Conservation (phyloP, 2,329 filamentous ascomycete species). For the Truncatella angustata region DNA sequence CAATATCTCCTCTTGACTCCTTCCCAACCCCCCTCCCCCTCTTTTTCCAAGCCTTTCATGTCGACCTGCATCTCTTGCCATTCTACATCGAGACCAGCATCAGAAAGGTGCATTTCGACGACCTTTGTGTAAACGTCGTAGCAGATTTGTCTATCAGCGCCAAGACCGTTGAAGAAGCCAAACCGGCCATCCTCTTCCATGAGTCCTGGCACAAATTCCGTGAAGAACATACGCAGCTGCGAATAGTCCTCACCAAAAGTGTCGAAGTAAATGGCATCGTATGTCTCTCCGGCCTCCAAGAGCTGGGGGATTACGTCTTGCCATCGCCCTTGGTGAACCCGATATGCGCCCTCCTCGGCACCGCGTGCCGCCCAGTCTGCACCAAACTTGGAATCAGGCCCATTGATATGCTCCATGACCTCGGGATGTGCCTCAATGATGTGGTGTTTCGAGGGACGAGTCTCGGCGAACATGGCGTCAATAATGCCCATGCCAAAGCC, state of each 20-base stretch:
- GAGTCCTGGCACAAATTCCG: constrained; percentile 78
- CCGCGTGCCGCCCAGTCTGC: constrained; percentile 51
- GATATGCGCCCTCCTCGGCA: constrained; percentile 65
- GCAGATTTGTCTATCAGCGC: constrained; percentile 86
- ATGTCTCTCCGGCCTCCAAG: constrained; percentile 65
- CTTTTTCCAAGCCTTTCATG: constrained; percentile 59
- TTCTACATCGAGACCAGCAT: constrained; percentile 85
- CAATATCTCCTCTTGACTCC: constrained; percentile 88
- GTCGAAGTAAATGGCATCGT: constrained; percentile 94
- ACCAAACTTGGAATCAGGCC: constrained; percentile 50
- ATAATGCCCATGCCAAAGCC: constrained; percentile 92
- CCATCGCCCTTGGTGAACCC: constrained; percentile 74
- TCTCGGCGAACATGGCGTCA: constrained; percentile 71
- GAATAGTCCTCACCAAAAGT: constrained; percentile 94
- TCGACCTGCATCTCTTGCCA: constrained; percentile 80
- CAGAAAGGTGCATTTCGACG: constrained; percentile 84
- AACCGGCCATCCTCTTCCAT: constrained; percentile 73
- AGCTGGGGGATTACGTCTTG: constrained; percentile 74
- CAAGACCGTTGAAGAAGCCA: constrained; percentile 87
- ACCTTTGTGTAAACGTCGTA: constrained; percentile 96
- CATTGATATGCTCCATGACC: constrained; percentile 64
- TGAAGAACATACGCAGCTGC: constrained; percentile 83
- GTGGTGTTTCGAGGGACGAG: constrained; percentile 69
- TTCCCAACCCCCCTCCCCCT: constrained; percentile 76
- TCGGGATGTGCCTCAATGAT: constrained; percentile 83